A percentile compares a stretch with the other conserved stretches of the same genome.
Conservation (phyloP, 2,329 filamentous ascomycete species). For the Amauroascus verrucosus region DNA sequence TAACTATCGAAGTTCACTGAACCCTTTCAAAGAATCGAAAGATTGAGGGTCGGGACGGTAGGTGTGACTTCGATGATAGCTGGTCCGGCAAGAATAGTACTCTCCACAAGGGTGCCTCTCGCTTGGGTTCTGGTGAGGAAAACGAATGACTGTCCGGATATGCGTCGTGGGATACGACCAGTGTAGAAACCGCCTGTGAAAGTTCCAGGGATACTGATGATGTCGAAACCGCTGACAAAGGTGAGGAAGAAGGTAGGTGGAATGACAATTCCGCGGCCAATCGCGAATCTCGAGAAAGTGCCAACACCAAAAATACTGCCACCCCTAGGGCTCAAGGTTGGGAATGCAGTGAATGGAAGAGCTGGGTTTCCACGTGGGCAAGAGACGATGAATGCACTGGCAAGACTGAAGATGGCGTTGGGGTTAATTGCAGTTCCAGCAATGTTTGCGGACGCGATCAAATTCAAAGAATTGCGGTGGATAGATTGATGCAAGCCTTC, state of each 20-base stretch:
- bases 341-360: slow-evolving; percentile 54
- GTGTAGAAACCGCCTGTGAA: slow-evolving; percentile 15
- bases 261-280: slow-evolving; percentile 16
- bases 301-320: slow-evolving; percentile 17
- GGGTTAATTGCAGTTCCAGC: slow-evolving; percentile 51
- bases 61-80: slow-evolving; percentile 25
- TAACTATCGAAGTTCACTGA: background rate
- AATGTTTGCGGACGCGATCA: slow-evolving; percentile 48
- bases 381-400: slow-evolving; percentile 49
- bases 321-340: slow-evolving; percentile 31
- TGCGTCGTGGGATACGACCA: slow-evolving; percentile 20
- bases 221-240: slow-evolving; percentile 21
- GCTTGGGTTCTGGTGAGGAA: slow-evolving; percentile 22
- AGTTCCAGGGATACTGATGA: slow-evolving; percentile 17
- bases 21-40: slow-evolving; percentile 5
- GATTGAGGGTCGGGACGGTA: slow-evolving; percentile 6
- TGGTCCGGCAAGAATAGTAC: slow-evolving; percentile 24
- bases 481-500: slow-evolving; percentile 56
- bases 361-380: slow-evolving; percentile 47
- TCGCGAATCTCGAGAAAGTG: slow-evolving; percentile 15
- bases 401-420: slow-evolving; percentile 55
- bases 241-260: slow-evolving; percentile 16
- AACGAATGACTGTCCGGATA: slow-evolving; percentile 24
- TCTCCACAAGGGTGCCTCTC: slow-evolving; percentile 20
- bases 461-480: slow-evolving; percentile 42